phyloP scores from a whole-genome alignment of 179 eudicot species.

The Beta corolliflora region DNA sequence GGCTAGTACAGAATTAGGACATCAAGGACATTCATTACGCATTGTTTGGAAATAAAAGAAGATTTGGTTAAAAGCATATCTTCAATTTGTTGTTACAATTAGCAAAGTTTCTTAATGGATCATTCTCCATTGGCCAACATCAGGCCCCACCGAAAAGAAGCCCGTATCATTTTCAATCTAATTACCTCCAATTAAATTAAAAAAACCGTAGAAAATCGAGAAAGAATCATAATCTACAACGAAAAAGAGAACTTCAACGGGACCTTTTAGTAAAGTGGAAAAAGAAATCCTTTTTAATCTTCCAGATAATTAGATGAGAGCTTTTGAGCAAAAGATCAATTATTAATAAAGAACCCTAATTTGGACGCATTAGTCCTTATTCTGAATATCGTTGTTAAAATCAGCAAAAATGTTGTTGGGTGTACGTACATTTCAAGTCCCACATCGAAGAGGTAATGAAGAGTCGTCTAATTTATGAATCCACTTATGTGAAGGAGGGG shows the following conservation, averaged over 20 bases:
- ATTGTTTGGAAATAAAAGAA: conserved; percentile 3
- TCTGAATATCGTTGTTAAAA: no score
- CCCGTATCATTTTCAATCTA: conserved; percentile 12
- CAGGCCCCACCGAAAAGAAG: conserved; percentile 16
- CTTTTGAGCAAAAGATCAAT: neutral
- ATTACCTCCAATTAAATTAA: neutral
- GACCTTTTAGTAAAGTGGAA: neutral
- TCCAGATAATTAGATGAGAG: neutral
- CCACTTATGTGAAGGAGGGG: no score
- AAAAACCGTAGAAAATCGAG: conserved; percentile 1
- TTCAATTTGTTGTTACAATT: neutral
- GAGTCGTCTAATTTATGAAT: no score
- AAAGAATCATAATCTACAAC: conserved; percentile 5
- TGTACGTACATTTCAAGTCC: no score
- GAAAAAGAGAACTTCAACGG: conserved; percentile 4
- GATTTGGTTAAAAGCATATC: conserved; percentile 14
- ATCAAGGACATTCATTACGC: conserved; percentile 8
- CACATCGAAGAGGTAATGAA: no score
- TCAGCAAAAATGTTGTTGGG: no score
- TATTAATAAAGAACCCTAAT: no score
- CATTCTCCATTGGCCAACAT: conserved; percentile 8
- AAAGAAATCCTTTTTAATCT: neutral
- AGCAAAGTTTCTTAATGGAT: neutral
- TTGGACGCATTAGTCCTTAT: no score
- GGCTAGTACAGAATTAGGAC: conserved; percentile 3